Evolutionary conservation across 257 asterid species (phyloP).

Genomic region (Solanum piurae): DNA sequence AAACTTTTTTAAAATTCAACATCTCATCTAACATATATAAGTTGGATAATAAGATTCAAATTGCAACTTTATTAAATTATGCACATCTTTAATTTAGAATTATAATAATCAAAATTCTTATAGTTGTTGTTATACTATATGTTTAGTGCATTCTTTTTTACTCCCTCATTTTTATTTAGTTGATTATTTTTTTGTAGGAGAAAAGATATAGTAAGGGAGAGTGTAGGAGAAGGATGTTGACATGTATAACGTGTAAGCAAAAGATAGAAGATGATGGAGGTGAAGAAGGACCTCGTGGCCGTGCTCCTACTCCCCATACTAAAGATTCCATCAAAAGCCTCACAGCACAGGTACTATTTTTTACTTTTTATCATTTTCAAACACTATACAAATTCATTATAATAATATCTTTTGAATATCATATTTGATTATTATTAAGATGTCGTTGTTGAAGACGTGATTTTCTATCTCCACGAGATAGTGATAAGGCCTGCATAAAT

Average conservation of each 20-base stretch:
- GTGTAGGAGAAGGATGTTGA: constrained; percentile 54
- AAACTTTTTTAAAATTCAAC: neutral
- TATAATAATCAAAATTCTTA: neutral
- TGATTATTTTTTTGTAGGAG: neutral
- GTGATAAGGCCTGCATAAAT: too few relatives aligned
- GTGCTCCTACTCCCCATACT: constrained; percentile 45
- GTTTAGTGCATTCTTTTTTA: neutral
- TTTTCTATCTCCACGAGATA: neutral
- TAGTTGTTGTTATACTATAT: neutral
- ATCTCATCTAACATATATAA: neutral
- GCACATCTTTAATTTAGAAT: neutral
- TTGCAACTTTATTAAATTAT: neutral
- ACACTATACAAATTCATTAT: neutral
- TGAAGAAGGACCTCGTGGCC: constrained; percentile 65
- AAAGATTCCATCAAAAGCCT: constrained; percentile 99
- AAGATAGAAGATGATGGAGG: constrained; percentile 48
- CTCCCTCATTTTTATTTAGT: neutral
- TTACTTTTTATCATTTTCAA: neutral
- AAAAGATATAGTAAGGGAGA: neutral
- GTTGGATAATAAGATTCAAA: neutral
- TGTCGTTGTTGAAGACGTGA: neutral
- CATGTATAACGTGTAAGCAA: constrained; percentile 97
- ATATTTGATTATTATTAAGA: too few relatives aligned
- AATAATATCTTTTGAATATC: neutral
- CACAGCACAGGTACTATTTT: constrained; percentile 60